Percentiles rank a stretch among this genome's conserved stretches.
These are phyloP conservation scores for Penicillium steckii DNA, from an alignment of 495 filamentous ascomycete genomes.

Conservation along the genomic window DNA sequence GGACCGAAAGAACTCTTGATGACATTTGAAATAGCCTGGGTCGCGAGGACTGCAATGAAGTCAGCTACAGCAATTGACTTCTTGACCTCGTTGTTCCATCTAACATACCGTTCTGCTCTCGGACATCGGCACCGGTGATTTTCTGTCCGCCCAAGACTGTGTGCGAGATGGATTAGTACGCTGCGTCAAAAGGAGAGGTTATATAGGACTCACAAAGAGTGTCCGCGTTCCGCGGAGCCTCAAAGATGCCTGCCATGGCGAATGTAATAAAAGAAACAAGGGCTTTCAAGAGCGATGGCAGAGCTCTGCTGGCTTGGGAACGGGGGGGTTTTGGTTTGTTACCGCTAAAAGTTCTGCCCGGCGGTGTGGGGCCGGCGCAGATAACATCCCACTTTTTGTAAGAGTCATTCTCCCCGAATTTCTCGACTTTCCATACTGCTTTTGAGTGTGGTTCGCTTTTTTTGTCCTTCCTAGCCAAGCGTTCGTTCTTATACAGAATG, in stretches of 20 bases:
- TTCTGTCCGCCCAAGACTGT: slow-evolving; percentile 88
- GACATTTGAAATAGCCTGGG: slow-evolving; percentile 96
- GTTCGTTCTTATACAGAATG: slow-evolving; percentile 31
- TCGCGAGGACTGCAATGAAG: slow-evolving; percentile 71
- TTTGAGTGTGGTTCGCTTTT: slow-evolving; percentile 13
- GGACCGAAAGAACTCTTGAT: slow-evolving; percentile 98
- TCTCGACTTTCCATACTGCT: slow-evolving; percentile 16
- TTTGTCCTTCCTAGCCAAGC: slow-evolving; percentile 20
- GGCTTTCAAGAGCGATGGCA: slow-evolving; percentile 27
- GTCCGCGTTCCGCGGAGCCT: slow-evolving; percentile 81
- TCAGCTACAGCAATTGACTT: slow-evolving; percentile 9
- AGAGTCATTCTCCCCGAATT: slow-evolving; percentile 22
- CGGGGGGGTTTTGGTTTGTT: slow-evolving; percentile 30
- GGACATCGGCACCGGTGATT: slow-evolving; percentile 91
- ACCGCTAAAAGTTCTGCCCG: slow-evolving; percentile 49
- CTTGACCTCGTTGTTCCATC: neutral
- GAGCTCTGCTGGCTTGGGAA: slow-evolving; percentile 32
- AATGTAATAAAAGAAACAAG: slow-evolving; percentile 23
- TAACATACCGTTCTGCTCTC: slow-evolving; percentile 86
- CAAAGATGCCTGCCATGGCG: slow-evolving; percentile 83
- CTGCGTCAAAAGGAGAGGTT: neutral
- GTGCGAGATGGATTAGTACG: slow-evolving; percentile 34
- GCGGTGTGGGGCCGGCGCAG: slow-evolving; percentile 33
- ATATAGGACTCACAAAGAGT: slow-evolving; percentile 64
- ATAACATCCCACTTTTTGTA: slow-evolving; percentile 47